Evolutionary conservation across 768 basidiomycete genomes (phyloP).

Genomic region (Mycena albidolilacea): DNA sequence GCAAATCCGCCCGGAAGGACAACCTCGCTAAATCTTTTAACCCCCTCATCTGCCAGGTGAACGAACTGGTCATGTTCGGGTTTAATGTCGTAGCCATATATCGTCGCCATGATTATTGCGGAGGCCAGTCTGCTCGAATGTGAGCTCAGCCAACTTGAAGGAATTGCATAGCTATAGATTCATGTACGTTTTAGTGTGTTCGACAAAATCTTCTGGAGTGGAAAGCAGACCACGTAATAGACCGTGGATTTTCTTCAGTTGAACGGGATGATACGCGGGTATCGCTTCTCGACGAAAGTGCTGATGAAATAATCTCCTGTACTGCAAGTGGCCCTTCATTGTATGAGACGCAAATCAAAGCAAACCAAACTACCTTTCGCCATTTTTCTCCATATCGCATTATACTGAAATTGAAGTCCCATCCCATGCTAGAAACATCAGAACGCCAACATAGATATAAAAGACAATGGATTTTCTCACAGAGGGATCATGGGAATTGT

Average conservation of each 20-base stretch:
- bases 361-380: constrained; percentile 35
- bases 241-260: constrained; percentile 43
- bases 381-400: constrained; percentile 49
- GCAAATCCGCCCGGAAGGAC: no score
- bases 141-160: no score
- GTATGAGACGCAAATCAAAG: background rate
- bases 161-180: no score
- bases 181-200: no score
- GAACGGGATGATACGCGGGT: constrained; percentile 39
- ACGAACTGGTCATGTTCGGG: no score
- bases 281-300: constrained; percentile 43
- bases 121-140: no score
- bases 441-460: background rate
- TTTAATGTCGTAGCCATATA: no score
- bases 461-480: background rate
- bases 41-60: no score
- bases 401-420: background rate
- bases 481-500: background rate
- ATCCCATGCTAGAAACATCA: background rate
- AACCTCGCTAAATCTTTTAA: no score
- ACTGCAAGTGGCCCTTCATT: background rate
- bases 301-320: constrained; percentile 48
- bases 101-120: no score
- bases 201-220: constrained; percentile 26
- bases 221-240: constrained; percentile 37